Evolutionary conservation across 805 yeast species (phyloP).

Genomic region (Monosporozyma aquatica): DNA sequence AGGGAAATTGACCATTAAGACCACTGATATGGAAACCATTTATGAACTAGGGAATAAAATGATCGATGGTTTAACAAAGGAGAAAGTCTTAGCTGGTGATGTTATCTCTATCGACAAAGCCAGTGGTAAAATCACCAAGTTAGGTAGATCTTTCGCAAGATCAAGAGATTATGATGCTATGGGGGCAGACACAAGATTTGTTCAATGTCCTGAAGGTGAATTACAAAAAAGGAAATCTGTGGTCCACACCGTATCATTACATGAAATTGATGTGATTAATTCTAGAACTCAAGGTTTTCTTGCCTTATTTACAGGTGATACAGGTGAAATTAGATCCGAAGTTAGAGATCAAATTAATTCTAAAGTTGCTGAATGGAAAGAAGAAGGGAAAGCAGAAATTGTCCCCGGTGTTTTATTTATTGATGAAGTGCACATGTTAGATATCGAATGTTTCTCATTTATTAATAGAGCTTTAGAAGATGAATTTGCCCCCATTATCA

Average conservation of each 20-base stretch:
- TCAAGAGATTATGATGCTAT: slow-evolving; percentile 97
- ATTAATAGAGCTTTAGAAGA: slow-evolving; percentile 94
- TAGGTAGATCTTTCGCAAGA: slow-evolving; percentile 92
- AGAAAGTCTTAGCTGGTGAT: slow-evolving; percentile 94
- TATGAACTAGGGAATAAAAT: slow-evolving; percentile 90
- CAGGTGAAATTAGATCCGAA: slow-evolving; percentile 94
- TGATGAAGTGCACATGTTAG: slow-evolving; percentile 98
- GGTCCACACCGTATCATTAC: slow-evolving; percentile 95
- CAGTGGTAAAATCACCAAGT: slow-evolving; percentile 83
- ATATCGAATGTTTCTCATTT: slow-evolving; percentile 91
- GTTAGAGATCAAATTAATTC: slow-evolving; percentile 94
- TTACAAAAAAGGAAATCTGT: slow-evolving; percentile 91
- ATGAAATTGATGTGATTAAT: slow-evolving; percentile 95
- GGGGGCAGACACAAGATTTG: slow-evolving; percentile 97
- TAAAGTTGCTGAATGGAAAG: slow-evolving; percentile 96
- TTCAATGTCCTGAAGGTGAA: slow-evolving; percentile 98
- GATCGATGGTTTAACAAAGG: slow-evolving; percentile 91
- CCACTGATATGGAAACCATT: slow-evolving; percentile 97
- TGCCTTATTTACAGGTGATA: slow-evolving; percentile 91
- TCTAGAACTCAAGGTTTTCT: slow-evolving; percentile 96
- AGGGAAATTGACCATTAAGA: slow-evolving; percentile 92
- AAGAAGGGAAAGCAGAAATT: slow-evolving; percentile 97
- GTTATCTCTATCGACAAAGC: slow-evolving; percentile 93
- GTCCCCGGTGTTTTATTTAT: slow-evolving; percentile 96
- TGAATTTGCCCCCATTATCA: slow-evolving; percentile 92